Evolutionary conservation across 257 asterid species (phyloP).

Genomic region (Penstemon newberryi): DNA sequence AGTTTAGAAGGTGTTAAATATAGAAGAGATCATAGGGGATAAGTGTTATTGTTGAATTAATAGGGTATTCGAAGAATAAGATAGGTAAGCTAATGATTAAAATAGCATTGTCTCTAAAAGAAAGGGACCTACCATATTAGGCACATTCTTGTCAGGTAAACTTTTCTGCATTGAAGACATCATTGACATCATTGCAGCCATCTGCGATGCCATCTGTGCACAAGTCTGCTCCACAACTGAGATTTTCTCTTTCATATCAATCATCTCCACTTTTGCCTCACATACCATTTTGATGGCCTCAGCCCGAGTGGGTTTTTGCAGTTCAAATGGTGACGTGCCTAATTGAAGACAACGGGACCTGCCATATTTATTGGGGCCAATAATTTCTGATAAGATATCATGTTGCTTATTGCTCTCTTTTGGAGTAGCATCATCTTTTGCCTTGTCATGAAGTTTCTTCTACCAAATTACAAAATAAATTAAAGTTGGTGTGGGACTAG

Average conservation of each 20-base stretch:
- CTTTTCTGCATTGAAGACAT: constrained; percentile 38
- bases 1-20: too few species aligned
- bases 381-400: constrained; percentile 25
- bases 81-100: too few species aligned
- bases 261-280: constrained; percentile 38
- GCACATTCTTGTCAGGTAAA: constrained; percentile 15
- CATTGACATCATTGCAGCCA: constrained; percentile 48
- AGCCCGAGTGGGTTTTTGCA: constrained; percentile 11
- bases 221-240: constrained; percentile 44
- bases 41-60: too few species aligned
- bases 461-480: background rate
- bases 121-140: constrained; percentile 25
- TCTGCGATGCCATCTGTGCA: constrained; percentile 44
- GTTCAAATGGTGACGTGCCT: constrained; percentile 17
- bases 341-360: constrained; percentile 21
- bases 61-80: too few species aligned
- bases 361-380: constrained; percentile 26
- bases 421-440: constrained; percentile 18
- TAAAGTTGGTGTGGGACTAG: too few species aligned
- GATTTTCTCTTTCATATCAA: constrained; percentile 38
- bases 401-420: constrained; percentile 18
- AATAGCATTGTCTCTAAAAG: too few species aligned
- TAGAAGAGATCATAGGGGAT: too few species aligned
- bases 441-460: constrained; percentile 20
- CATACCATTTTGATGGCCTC: constrained; percentile 31